Evolutionary conservation across 768 basidiomycete genomes (phyloP), one percentile per base, ranked within the genome.

Genomic region (Boletus rubescentipes): DNA sequence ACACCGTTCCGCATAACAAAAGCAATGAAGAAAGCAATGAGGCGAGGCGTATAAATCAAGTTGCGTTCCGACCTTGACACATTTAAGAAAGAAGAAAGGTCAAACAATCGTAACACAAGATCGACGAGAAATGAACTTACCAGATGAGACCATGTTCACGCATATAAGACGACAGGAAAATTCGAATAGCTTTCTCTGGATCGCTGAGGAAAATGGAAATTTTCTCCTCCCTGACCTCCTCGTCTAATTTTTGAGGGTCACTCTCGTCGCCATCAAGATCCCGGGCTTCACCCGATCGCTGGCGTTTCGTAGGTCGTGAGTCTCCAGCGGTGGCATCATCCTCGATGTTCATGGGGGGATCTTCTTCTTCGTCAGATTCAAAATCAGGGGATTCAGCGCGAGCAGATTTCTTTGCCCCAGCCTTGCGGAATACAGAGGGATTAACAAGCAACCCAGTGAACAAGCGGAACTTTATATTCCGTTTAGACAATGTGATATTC

Each of bases 141-240:
- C 85, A 90, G 50, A 84, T 77, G 43, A 88, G 75, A 23, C 90
- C 90, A 52, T 82, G 81, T 49, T 83, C 79, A 34, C 81, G 76
- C 72, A 84, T 85, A 60, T 82, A 79, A 5, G 86, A 86, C 0
- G 87, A 86, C 54, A 92, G 73, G 68, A 90, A 92, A 18, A 89
- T 75, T 51, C 75, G 81, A 49, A 86, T 70, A 30, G 74, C 68
- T 9, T 65, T 67, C 58, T 83, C 86, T 0, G 90, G 87, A 51
- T 88, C 76, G 36, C 77, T 69, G 53, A 92, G 69, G 67, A 92
- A 92, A 5, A 67, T 57, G 0, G 74, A 61, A 48, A 84, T 69
- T 26, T 73, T 72, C 20, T 78, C 75, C 29, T 79, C 79, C 45
- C 74, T 75, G 15, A 64, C 54, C 4, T 72, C 71, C 34, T 71